These are phyloP conservation scores for Ceratocystis colombiana DNA, from an alignment of 2,329 filamentous ascomycete species.

Conservation along the genomic window DNA sequence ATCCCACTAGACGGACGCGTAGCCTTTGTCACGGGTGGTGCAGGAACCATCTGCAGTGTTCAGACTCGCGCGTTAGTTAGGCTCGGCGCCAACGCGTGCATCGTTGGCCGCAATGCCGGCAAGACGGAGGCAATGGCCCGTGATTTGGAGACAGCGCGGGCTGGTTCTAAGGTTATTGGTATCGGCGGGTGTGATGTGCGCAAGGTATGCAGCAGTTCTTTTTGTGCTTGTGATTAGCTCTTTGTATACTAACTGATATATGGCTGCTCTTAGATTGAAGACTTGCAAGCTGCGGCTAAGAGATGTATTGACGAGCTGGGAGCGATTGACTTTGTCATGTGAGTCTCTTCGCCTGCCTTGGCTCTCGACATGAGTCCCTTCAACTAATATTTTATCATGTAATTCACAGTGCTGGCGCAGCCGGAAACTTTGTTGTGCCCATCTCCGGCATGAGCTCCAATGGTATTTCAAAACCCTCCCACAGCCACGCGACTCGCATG, in stretches of 20 bases:
- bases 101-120: slow-evolving; percentile 77
- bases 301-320: slow-evolving; percentile 74
- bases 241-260: background rate
- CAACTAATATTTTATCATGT: background rate
- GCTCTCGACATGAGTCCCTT: background rate
- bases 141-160: slow-evolving; percentile 69
- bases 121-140: slow-evolving; percentile 75
- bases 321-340: slow-evolving; percentile 87
- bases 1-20: slow-evolving; percentile 62
- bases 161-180: slow-evolving; percentile 74
- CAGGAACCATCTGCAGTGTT: slow-evolving; percentile 85
- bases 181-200: slow-evolving; percentile 74
- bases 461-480: slow-evolving; percentile 25
- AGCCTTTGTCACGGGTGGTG: slow-evolving; percentile 88
- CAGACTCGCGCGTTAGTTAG: slow-evolving; percentile 87
- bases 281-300: slow-evolving; percentile 63
- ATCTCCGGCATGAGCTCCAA: slow-evolving; percentile 73
- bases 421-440: slow-evolving; percentile 88
- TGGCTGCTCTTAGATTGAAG: slow-evolving; percentile 41
- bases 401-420: slow-evolving; percentile 67
- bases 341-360: slow-evolving; percentile 31
- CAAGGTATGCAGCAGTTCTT: slow-evolving; percentile 41
- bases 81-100: slow-evolving; percentile 86
- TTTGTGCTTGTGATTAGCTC: slow-evolving; percentile 9
- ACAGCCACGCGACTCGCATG: background rate